Base-by-base conservation (phyloP, 73 alveolate species). In the Paramecium tetraurelia region DNA sequence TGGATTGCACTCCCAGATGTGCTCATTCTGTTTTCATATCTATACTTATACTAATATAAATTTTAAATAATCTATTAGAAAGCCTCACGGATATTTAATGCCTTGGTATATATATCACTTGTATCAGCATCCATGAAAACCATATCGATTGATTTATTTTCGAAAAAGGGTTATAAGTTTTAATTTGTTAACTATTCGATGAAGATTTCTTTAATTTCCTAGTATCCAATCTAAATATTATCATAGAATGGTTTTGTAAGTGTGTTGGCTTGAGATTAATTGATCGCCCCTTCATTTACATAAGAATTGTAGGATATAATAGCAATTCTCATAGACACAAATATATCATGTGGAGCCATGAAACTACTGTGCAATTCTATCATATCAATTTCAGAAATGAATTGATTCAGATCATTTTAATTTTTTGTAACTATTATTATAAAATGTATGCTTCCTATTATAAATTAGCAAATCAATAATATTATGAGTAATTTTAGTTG, bases 371-470 rank as follows among this genome's bases (percentile, higher is more conserved):
- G 86, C n/a, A 72, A 31, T 40, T 33, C 53, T 35, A 72, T 72
- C 86, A 72, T 72, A 72, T 72, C 86, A 33, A 72, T 72, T 72
- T 72, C 86, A n/a, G 36, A 20, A 4, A 72, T 72, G 21, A 72
- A 72, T 72, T 43, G 8, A 3, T 22, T 36, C 18, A 72, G 40
- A 72, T 72, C 86, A 29, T 27, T 4, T 16, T 31, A 36, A 35
- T 21, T 43, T 40, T 38, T 43, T 4, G 33, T 38, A 16, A 72
- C 3, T 29, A 72, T 18, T n/a, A 72, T 72, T 10, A 72, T 3
- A 5, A 40, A 33, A 38, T 36, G 46, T 35, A 31, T 72, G 4
- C 36, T 12, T 12, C 58, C 46, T 16, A 72, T 8, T 4, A 72
- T 33, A 72, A 35, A 72, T 21, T 31, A 20, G 16, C 40, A 38